A percentile compares a stretch with the other conserved stretches of the same genome.
Evolutionary conservation across 495 filamentous ascomycete species (phyloP).

Genomic region (Neurospora sp.): DNA sequence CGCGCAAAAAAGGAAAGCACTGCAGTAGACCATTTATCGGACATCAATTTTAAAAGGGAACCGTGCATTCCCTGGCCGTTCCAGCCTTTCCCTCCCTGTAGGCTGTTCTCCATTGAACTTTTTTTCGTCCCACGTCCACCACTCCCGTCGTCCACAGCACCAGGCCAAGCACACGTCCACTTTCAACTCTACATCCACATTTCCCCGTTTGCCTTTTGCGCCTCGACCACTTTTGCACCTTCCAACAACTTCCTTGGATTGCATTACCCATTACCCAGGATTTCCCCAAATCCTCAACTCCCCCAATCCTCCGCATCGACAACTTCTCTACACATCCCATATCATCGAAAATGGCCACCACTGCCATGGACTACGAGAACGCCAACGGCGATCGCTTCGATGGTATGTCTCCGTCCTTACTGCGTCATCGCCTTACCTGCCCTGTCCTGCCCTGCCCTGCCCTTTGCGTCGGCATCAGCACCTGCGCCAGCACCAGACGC

Average conservation of each 20-base stretch:
- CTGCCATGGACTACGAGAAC: constrained; percentile 73
- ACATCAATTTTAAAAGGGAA: background rate
- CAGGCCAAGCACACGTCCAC: background rate
- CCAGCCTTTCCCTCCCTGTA: background rate
- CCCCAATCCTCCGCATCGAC: background rate
- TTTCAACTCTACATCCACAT: background rate
- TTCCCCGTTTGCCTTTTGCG: background rate
- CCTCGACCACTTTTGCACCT: background rate
- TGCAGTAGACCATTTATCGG: background rate
- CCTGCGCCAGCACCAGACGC: constrained; percentile 1
- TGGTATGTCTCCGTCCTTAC: constrained; percentile 44
- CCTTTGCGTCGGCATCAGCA: background rate
- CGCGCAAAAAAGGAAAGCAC: background rate
- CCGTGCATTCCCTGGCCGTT: background rate
- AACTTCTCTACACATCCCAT: background rate
- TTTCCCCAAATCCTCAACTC: background rate
- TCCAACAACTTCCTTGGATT: background rate
- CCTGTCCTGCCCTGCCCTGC: background rate
- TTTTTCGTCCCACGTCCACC: background rate
- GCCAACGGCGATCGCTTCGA: constrained; percentile 74
- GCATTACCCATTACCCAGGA: constrained; percentile 12
- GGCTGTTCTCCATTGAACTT: background rate
- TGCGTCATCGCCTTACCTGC: background rate
- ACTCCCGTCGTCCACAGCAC: background rate
- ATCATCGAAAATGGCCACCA: constrained; percentile 38